Conservation (phyloP, 345 rosid species). For the Gossypium anomalum region DNA sequence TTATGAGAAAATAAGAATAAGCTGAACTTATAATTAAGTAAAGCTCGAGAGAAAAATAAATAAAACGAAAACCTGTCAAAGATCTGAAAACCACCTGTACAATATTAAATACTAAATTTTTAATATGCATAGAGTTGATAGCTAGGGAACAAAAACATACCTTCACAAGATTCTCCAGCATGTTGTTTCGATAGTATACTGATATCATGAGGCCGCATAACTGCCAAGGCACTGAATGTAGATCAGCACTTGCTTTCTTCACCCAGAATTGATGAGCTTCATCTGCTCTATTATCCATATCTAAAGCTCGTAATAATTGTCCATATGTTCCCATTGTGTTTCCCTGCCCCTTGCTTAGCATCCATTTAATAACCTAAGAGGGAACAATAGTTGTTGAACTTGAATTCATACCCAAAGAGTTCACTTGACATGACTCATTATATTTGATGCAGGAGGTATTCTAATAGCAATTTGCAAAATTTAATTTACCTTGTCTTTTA, state of each 20-base stretch:
- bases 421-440: not conserved
- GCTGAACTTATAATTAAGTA: not conserved
- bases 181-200: constrained; percentile 76
- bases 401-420: not conserved
- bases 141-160: constrained; percentile 27
- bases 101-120: not conserved
- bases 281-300: constrained; percentile 81
- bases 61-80: not conserved
- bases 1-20: not conserved
- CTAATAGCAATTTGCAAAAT: not conserved
- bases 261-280: constrained; percentile 86
- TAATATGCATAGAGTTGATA: not conserved
- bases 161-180: constrained; percentile 71
- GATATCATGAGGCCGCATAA: constrained; percentile 69
- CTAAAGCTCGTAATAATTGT: constrained; percentile 75
- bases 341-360: constrained; percentile 97
- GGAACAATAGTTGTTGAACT: not conserved
- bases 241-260: constrained; percentile 66
- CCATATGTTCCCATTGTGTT: constrained; percentile 74
- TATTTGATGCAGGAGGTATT: not conserved
- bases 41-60: not conserved
- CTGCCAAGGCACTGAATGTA: constrained; percentile 92
- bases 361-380: constrained; percentile 88
- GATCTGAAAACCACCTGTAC: not conserved
- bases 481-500: not conserved